Percentiles rank a stretch among this genome's conserved stretches.
phyloP scores from a whole-genome alignment of 2,329 filamentous ascomycete species.

The Aspergillus quadricinctus region DNA sequence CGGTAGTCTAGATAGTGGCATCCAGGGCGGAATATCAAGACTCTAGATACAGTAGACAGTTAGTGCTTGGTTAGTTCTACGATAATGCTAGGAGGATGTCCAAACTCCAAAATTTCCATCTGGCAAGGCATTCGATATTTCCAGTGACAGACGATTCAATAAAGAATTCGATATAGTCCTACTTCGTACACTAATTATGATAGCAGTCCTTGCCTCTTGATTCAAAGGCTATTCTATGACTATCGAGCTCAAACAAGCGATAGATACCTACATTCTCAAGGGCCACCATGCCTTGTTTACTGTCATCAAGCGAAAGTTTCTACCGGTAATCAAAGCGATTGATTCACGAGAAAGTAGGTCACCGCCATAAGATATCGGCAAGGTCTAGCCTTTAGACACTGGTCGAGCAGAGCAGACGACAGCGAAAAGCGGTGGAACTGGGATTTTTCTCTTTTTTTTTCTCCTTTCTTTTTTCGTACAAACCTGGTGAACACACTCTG shows the following conservation, averaged over 20 bases:
- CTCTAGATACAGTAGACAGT: neutral
- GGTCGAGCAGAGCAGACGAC: neutral
- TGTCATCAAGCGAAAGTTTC: neutral
- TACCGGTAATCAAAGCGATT: neutral
- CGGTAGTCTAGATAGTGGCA: neutral
- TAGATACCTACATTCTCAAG: neutral
- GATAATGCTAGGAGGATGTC: neutral
- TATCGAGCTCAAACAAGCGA: neutral
- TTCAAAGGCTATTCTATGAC: neutral
- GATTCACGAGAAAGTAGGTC: neutral
- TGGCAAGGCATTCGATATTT: neutral
- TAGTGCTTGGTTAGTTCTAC: neutral
- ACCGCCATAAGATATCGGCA: neutral
- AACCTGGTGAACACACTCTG: neutral
- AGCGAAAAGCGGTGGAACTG: no score
- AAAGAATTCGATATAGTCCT: neutral
- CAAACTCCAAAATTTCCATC: neutral
- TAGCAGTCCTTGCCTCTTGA: neutral
- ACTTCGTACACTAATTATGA: neutral
- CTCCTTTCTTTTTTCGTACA: neutral
- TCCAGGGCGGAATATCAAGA: neutral
- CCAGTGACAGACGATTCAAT: neutral
- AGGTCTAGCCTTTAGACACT: neutral
- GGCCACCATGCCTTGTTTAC: neutral
- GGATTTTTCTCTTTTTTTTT: no score